Percentiles rank a stretch among this genome's conserved stretches.
Conservation (phyloP, 2,329 filamentous ascomycete species). For the Epichloe aotearoae region DNA sequence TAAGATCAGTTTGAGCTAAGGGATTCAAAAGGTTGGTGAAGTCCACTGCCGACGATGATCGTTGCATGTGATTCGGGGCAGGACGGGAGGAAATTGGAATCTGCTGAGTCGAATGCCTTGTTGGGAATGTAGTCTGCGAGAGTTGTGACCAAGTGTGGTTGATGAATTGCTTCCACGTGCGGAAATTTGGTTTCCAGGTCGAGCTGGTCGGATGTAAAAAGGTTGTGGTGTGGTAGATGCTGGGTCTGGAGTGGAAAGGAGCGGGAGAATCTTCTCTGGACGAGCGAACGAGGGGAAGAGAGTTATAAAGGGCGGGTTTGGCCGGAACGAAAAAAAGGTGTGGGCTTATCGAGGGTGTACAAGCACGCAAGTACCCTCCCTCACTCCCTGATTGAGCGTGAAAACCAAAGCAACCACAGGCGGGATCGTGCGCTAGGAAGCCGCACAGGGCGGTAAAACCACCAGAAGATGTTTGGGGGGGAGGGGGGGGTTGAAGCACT, state of each 20-base stretch:
- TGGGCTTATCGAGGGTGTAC: slow-evolving; percentile 6
- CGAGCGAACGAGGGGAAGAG: slow-evolving; percentile 11
- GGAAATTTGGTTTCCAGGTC: neutral
- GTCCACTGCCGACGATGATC: slow-evolving; percentile 58
- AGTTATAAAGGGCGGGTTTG: slow-evolving; percentile 21
- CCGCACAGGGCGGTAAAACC: slow-evolving; percentile 5
- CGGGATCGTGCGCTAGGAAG: slow-evolving; percentile 2
- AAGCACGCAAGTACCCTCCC: slow-evolving; percentile 7
- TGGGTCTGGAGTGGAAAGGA: slow-evolving; percentile 8
- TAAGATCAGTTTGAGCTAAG: slow-evolving; percentile 13
- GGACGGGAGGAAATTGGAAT: neutral
- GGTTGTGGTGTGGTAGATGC: neutral
- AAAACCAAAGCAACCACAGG: slow-evolving; percentile 1
- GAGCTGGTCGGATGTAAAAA: neutral
- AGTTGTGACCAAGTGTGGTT: neutral
- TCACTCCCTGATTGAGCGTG: neutral
- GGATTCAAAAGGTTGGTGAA: slow-evolving; percentile 66
- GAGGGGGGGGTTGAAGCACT: neutral
- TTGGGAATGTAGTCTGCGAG: neutral
- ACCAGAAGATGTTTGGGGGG: neutral
- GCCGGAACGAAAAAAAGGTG: slow-evolving; percentile 15
- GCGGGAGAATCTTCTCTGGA: slow-evolving; percentile 10
- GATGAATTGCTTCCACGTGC: neutral
- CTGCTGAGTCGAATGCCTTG: neutral
- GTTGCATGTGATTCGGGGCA: slow-evolving; percentile 53